Evolutionary conservation across 192 early-diverging fungal species (phyloP).

Genomic region (Linderina pennispora): DNA sequence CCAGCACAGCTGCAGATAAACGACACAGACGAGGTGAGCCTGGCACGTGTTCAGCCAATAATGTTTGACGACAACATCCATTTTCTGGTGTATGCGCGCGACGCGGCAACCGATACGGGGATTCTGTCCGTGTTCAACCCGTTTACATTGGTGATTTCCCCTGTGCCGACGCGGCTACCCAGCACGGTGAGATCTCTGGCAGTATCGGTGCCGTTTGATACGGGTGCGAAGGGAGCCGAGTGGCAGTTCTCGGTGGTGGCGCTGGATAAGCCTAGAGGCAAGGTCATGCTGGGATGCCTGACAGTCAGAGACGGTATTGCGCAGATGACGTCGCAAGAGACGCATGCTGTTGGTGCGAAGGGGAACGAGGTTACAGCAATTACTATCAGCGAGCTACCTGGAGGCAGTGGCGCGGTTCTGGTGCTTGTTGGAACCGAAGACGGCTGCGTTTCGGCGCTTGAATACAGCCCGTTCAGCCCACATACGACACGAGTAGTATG

Average conservation of each 20-base stretch:
- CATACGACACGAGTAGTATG: background rate
- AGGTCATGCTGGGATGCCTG: slow-evolving; percentile 22
- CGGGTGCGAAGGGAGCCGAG: slow-evolving; percentile 25
- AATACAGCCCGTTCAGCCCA: slow-evolving; percentile 22
- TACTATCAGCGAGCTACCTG: slow-evolving; percentile 6
- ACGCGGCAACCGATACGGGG: slow-evolving; percentile 3
- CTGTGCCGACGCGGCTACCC: slow-evolving; percentile 10
- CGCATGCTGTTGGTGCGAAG: slow-evolving; percentile 2
- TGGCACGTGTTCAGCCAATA: slow-evolving; percentile 18
- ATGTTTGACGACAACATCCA: slow-evolving; percentile 9
- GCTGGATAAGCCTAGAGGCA: slow-evolving; percentile 20
- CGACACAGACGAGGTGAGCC: slow-evolving; percentile 19
- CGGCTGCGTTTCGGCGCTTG: slow-evolving; percentile 16
- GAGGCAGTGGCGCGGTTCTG: slow-evolving; percentile 7
- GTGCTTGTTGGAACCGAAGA: slow-evolving; percentile 18
- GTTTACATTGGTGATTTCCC: slow-evolving; percentile 19
- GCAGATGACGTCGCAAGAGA: slow-evolving; percentile 19
- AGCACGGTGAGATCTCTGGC: slow-evolving; percentile 17
- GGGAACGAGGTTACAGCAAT: slow-evolving; percentile 11
- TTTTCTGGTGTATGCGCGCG: slow-evolving; percentile 26
- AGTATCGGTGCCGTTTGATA: slow-evolving; percentile 21
- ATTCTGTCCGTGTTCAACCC: slow-evolving; percentile 28
- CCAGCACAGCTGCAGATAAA: slow-evolving; percentile 21
- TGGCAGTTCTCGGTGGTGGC: slow-evolving; percentile 39
- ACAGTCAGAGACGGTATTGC: slow-evolving; percentile 10